Evolutionary conservation across 2,329 filamentous ascomycete genomes (phyloP), one percentile per base, ranked within the genome.

Genomic region (Fusarium secorum): DNA sequence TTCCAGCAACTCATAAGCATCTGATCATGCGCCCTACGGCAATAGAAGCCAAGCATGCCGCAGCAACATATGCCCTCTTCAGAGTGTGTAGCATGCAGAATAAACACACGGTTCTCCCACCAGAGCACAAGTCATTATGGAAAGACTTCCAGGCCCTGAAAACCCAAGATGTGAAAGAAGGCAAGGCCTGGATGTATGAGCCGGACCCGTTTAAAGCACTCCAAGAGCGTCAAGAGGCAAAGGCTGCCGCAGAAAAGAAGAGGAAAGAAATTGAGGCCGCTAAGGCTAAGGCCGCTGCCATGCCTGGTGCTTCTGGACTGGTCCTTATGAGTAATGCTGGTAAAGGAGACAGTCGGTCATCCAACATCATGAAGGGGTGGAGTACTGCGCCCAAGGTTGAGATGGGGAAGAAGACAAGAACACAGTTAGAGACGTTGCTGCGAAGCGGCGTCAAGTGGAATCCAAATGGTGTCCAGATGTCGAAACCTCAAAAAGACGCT

Each of bases 21-120:
- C 85, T 96, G 63, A 91, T 93, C 28, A 85, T 87, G 57, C 91
- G 93, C 78, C 87, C 93, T 11, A 96, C 93, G 8, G 90, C 94
- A 2, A 86, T 98, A 14, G 96, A 99, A 83, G 95, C 96, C 24
- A 91, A 92, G 65, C 95, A 99, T 83, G 96, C 97, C 72, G 94
- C 95, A 13, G 96, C 96, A 7, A 93, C 95, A 0, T 98, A 97
- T 81, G 93, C 91, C 5, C 86, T 99, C 13, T 98, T 96, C 78
- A 88, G 96, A 53, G 93, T 98, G 7, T 95, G 93, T 80, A 98
- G 92, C 78, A 97, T 97, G 90, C 94, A 95, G 81, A 98, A 98
- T 78, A 89, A 98, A 75, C 94, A 97, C 78, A 97, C 94, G 85
- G 95, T 95, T 83, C 86, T 99, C 71, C 96, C 96, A 28, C 96